These are phyloP conservation scores for Aspergillus carbonarius DNA, from an alignment of 2,329 filamentous ascomycete genomes.

Conservation along the genomic window DNA sequence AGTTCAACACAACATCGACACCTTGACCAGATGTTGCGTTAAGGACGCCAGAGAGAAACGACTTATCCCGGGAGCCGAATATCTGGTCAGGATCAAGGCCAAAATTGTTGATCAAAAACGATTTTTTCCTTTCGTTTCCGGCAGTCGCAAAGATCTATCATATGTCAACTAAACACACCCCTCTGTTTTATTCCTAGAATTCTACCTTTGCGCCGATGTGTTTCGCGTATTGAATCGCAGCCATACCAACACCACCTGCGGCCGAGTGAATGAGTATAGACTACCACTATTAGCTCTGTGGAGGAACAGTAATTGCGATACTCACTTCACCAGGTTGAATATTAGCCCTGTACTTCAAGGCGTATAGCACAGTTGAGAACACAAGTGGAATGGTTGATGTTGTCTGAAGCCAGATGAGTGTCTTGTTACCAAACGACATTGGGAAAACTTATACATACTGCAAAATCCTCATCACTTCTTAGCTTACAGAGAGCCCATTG, in stretches of 20 bases:
- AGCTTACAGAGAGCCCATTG: neutral
- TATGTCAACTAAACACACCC: too few species aligned
- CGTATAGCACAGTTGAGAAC: conserved; percentile 3
- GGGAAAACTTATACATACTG: neutral
- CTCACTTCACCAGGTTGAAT: conserved; percentile 10
- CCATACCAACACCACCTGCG: conserved; percentile 27
- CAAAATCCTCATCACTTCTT: neutral
- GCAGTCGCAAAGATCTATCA: conserved; percentile 24
- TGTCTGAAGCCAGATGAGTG: neutral
- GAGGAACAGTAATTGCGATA: neutral
- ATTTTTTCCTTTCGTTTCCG: conserved; percentile 22
- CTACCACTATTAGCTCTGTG: neutral
- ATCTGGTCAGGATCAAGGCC: conserved; percentile 5
- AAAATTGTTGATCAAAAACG: conserved; percentile 21
- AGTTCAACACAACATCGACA: conserved; percentile 16
- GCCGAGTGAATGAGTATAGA: conserved; percentile 27
- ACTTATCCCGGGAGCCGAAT: conserved; percentile 1
- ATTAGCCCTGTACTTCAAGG: neutral
- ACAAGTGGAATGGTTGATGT: neutral
- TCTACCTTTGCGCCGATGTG: conserved; percentile 19
- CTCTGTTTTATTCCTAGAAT: too few species aligned
- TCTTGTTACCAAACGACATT: neutral
- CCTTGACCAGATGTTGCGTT: conserved; percentile 4
- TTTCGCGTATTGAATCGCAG: conserved; percentile 25
- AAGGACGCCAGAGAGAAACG: neutral